Evolutionary conservation across 495 filamentous ascomycete genomes (phyloP).

Genomic region (Talaromyces borbonicus): DNA sequence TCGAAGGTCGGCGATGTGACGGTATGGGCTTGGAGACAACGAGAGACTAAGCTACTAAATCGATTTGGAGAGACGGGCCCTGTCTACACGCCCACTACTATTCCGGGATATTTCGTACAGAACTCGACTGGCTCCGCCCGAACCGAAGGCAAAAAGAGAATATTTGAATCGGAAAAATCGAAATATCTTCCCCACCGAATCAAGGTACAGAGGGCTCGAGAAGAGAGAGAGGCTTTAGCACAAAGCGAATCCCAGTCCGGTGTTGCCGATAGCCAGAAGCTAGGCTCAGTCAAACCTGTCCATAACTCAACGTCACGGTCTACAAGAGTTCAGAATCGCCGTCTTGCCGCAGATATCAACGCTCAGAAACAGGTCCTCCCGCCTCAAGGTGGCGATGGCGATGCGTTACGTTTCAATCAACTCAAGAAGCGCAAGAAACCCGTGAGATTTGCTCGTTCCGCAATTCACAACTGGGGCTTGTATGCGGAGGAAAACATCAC

Average conservation of each 20-base stretch:
- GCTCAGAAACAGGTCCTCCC: constrained; percentile 82
- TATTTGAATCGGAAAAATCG: constrained; percentile 91
- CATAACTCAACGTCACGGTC: constrained; percentile 73
- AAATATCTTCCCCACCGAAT: constrained; percentile 97
- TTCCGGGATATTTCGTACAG: constrained; percentile 84
- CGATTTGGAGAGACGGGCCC: constrained; percentile 41
- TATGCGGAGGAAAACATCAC: constrained; percentile 97
- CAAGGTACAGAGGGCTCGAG: constrained; percentile 80
- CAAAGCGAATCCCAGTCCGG: constrained; percentile 59
- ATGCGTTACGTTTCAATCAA: constrained; percentile 94
- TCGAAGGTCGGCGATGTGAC: constrained; percentile 54
- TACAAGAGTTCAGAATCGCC: constrained; percentile 89
- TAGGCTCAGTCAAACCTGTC: constrained; percentile 62
- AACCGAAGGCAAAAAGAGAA: constrained; percentile 88
- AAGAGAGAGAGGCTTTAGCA: constrained; percentile 73
- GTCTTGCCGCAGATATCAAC: constrained; percentile 86
- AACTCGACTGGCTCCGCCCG: constrained; percentile 77
- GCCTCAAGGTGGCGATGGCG: constrained; percentile 57
- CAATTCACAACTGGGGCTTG: constrained; percentile 97
- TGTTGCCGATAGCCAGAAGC: constrained; percentile 52
- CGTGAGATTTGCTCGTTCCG: constrained; percentile 93
- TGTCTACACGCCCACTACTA: constrained; percentile 42
- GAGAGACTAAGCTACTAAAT: constrained; percentile 81
- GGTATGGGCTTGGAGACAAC: constrained; percentile 84
- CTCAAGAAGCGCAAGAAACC: constrained; percentile 99